Conservation (phyloP, 2,329 filamentous ascomycete genomes). For the Ustilaginoidea virens region DNA sequence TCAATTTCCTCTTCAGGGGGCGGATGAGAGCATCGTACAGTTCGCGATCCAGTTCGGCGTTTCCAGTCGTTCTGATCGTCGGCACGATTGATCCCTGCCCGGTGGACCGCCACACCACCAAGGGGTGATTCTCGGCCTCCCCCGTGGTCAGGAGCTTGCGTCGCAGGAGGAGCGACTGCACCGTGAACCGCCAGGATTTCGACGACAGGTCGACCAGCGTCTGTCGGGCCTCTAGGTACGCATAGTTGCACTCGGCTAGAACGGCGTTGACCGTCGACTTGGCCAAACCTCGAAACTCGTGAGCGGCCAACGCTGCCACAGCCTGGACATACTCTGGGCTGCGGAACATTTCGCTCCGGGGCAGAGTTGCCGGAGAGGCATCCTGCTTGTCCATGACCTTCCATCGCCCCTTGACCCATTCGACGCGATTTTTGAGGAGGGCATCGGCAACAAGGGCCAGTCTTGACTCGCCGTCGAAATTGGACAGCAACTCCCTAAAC, state of each 20-base stretch:
- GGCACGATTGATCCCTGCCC: constrained; percentile 42
- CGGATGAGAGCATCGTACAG: constrained; percentile 40
- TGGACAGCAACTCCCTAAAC: constrained; percentile 65
- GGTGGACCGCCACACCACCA: constrained; percentile 44
- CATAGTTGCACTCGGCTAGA: constrained; percentile 66
- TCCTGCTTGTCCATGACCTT: constrained; percentile 26
- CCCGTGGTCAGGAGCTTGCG: constrained; percentile 38
- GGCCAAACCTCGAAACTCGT: constrained; percentile 62
- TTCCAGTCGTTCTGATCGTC: constrained; percentile 49
- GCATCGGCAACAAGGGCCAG: constrained; percentile 64
- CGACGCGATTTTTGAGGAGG: constrained; percentile 54
- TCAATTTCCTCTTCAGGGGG: constrained; percentile 32
- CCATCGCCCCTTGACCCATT: constrained; percentile 57
- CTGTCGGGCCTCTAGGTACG: constrained; percentile 55
- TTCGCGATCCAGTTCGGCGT: constrained; percentile 46
- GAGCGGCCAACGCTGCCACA: constrained; percentile 50
- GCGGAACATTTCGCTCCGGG: constrained; percentile 50
- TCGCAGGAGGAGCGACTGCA: constrained; percentile 55
- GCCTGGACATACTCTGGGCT: constrained; percentile 52
- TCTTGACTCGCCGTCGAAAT: constrained; percentile 61
- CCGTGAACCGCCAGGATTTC: constrained; percentile 63
- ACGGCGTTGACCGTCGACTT: constrained; percentile 63
- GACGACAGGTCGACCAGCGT: constrained; percentile 53
- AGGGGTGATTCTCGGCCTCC: constrained; percentile 43
- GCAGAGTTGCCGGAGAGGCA: constrained; percentile 23